phyloP scores from a whole-genome alignment of 1,139 yeast species.

The Pichia sp. region DNA sequence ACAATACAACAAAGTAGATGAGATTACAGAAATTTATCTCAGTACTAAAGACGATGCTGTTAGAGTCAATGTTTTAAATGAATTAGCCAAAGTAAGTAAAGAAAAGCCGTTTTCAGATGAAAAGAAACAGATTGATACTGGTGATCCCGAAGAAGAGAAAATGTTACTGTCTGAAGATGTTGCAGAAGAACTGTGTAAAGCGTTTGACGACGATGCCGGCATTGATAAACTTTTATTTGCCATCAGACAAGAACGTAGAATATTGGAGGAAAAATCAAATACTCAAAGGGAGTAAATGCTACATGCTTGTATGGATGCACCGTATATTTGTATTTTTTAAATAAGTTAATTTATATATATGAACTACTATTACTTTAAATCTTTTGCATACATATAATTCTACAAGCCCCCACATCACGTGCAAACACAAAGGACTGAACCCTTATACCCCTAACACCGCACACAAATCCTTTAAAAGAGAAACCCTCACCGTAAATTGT shows the following conservation, averaged over 20 bases:
- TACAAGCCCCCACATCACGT: background rate
- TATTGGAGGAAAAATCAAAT: background rate
- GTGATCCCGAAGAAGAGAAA: slow-evolving; percentile 12
- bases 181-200: slow-evolving; percentile 17
- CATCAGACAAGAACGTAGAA: slow-evolving; percentile 22
- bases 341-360: no score
- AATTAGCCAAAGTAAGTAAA: slow-evolving; percentile 3
- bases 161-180: slow-evolving; percentile 24
- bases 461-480: background rate
- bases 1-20: slow-evolving; percentile 18
- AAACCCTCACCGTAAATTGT: background rate
- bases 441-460: background rate
- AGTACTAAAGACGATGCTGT: slow-evolving; percentile 18
- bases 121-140: background rate
- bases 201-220: slow-evolving; percentile 19
- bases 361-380: no score
- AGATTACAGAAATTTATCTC: slow-evolving; percentile 20
- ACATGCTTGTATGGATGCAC: no score
- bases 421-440: background rate
- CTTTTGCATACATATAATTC: no score
- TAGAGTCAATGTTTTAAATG: slow-evolving; percentile 7
- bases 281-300: background rate
- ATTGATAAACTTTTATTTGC: slow-evolving; percentile 21
- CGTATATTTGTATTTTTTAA: background rate
- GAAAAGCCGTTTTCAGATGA: slow-evolving; percentile 7